These are phyloP conservation scores for Groenewaldozyma sp. DNA, from an alignment of 1,139 yeast genomes.

Conservation along the genomic window DNA sequence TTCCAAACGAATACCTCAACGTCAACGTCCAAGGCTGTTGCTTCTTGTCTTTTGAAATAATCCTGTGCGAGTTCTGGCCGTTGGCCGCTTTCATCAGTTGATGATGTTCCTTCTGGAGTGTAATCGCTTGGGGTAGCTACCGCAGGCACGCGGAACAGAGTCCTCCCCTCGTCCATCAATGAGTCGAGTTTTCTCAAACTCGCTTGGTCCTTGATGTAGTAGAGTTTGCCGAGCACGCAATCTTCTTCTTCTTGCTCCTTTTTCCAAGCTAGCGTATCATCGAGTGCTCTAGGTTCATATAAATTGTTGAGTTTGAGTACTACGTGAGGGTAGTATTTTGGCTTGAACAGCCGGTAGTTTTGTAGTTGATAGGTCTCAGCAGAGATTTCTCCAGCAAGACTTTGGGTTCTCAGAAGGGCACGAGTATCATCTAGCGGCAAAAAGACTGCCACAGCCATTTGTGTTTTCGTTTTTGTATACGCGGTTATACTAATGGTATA, in stretches of 20 bases:
- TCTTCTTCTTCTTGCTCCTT: not conserved
- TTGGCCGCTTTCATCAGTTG: not conserved
- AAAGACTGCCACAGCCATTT: constrained; percentile 3
- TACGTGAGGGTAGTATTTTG: constrained; percentile 1
- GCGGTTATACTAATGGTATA: too few relatives aligned
- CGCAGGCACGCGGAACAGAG: constrained; percentile 7
- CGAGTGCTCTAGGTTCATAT: not conserved
- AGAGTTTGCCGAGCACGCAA: constrained; percentile 3
- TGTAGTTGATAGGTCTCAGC: constrained; percentile 1
- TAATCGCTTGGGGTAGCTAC: not conserved
- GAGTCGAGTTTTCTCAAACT: constrained; percentile 6
- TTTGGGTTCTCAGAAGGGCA: not conserved
- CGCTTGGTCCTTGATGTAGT: not conserved
- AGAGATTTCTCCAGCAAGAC: not conserved
- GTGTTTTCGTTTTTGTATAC: too few relatives aligned
- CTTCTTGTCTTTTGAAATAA: too few relatives aligned
- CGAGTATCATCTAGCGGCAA: not conserved
- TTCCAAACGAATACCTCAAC: constrained; percentile 15
- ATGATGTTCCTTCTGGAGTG: not conserved
- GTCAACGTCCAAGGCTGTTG: not conserved
- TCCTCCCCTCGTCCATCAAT: constrained; percentile 11
- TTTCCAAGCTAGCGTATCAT: not conserved
- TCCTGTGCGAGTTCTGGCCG: too few relatives aligned
- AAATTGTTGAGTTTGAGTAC: constrained; percentile 1
- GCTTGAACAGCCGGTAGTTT: not conserved